Conservation (phyloP, 305 asterid species). For the Stenogyne calaminthoides region DNA sequence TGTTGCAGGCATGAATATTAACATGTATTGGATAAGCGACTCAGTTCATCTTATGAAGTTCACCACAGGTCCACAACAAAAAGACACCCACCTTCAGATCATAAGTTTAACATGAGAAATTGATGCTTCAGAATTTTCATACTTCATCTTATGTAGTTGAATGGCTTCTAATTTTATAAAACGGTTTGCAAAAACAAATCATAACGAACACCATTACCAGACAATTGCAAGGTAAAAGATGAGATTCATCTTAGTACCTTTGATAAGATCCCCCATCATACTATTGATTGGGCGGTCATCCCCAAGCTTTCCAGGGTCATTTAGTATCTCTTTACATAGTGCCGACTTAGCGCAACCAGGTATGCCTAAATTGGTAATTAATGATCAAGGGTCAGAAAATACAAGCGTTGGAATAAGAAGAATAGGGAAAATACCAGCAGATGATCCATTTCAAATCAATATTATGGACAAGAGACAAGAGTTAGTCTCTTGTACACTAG, state of each 20-base stretch:
- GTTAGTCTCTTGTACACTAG: too few relatives aligned
- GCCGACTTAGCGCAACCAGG: slow-evolving; percentile 99
- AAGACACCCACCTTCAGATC: slow-evolving; percentile 18
- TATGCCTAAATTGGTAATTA: slow-evolving; percentile 58
- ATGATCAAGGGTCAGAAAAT: slow-evolving; percentile 27
- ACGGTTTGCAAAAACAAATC: slow-evolving; percentile 7
- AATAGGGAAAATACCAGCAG: slow-evolving; percentile 15
- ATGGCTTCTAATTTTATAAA: slow-evolving; percentile 5
- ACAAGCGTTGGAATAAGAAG: slow-evolving; percentile 21
- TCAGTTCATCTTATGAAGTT: background rate
- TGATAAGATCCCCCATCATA: slow-evolving; percentile 97
- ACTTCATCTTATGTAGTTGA: slow-evolving; percentile 3
- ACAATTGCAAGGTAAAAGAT: slow-evolving; percentile 9
- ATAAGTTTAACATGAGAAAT: slow-evolving; percentile 12
- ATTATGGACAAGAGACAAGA: background rate
- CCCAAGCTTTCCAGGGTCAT: slow-evolving; percentile 69
- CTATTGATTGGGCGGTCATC: slow-evolving; percentile 90
- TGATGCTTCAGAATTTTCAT: background rate
- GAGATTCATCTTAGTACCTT: slow-evolving; percentile 55
- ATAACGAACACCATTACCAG: slow-evolving; percentile 22
- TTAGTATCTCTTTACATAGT: slow-evolving; percentile 82
- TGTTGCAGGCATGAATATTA: background rate
- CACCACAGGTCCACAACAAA: slow-evolving; percentile 23
- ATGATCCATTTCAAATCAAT: slow-evolving; percentile 12
- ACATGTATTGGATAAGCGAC: slow-evolving; percentile 13